A percentile compares a stretch with the other conserved stretches of the same genome.
phyloP scores from a whole-genome alignment of 2,329 filamentous ascomycete genomes.

The Colletotrichum ledebouriae region DNA sequence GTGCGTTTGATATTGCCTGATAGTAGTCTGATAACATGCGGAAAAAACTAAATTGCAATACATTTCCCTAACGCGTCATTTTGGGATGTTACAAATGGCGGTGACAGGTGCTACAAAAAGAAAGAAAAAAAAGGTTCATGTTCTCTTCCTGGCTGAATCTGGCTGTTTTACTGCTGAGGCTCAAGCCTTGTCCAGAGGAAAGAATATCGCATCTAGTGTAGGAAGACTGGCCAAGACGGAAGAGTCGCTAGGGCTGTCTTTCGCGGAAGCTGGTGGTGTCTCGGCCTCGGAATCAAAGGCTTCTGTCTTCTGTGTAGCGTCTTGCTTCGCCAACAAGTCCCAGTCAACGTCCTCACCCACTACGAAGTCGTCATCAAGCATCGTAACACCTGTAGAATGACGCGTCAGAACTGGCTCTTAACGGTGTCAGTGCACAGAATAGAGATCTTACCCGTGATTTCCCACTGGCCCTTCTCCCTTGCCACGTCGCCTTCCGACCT shows the following conservation, averaged over 20 bases:
- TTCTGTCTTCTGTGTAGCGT: background rate
- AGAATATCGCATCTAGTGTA: background rate
- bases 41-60: background rate
- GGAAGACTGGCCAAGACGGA: background rate
- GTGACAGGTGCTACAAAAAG: background rate
- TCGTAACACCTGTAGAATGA: background rate
- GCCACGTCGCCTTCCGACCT: background rate
- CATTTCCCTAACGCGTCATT: background rate
- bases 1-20: background rate
- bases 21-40: background rate
- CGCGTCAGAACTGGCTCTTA: background rate
- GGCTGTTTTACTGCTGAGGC: slow-evolving; percentile 1
- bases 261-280: background rate
- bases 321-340: background rate
- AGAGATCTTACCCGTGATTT: background rate
- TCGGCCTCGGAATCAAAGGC: background rate
- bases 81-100: background rate
- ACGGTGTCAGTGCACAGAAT: background rate
- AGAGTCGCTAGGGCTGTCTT: background rate
- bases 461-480: background rate
- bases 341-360: background rate
- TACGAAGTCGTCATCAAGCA: background rate
- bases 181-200: slow-evolving; percentile 1
- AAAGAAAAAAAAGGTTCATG: background rate
- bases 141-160: background rate